A percentile compares a stretch with the other conserved stretches of the same genome.
phyloP scores from a whole-genome alignment of 495 filamentous ascomycete species.

The Penicillium maclennaniae region DNA sequence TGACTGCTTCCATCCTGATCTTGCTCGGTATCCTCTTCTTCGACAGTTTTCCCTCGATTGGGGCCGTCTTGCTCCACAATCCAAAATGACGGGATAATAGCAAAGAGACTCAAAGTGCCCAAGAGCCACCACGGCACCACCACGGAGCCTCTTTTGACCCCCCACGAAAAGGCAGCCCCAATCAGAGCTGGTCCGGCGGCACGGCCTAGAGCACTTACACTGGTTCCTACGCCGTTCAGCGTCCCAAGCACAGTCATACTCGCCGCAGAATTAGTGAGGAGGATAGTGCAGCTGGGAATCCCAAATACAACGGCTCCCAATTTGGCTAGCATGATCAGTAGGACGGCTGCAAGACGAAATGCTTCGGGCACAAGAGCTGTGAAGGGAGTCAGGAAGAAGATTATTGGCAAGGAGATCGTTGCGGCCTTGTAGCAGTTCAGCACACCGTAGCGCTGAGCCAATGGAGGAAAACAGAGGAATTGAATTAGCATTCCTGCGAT shows the following conservation, averaged over 20 bases:
- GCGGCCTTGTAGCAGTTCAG: conserved; percentile 62
- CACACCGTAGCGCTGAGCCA: conserved; percentile 66
- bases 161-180: conserved; percentile 64
- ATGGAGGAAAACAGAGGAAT: conserved; percentile 70
- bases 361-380: conserved; percentile 55
- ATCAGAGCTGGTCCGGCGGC: conserved; percentile 69
- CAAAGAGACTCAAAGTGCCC: conserved; percentile 52
- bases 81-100: conserved; percentile 63
- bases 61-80: conserved; percentile 76
- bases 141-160: conserved; percentile 65
- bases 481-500: conserved; percentile 69
- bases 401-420: conserved; percentile 59
- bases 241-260: conserved; percentile 76
- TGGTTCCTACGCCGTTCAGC: conserved; percentile 83
- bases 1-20: conserved; percentile 1
- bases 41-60: conserved; percentile 32
- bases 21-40: conserved; percentile 19
- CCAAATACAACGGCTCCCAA: conserved; percentile 69
- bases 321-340: conserved; percentile 56
- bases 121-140: conserved; percentile 79
- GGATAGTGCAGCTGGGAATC: conserved; percentile 84
- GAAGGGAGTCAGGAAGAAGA: conserved; percentile 73
- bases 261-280: conserved; percentile 81
- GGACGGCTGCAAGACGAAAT: conserved; percentile 38
- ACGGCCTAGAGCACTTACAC: conserved; percentile 71